phyloP scores from a whole-genome alignment of 2,329 filamentous ascomycete species.

The Cladosporium sp. region DNA sequence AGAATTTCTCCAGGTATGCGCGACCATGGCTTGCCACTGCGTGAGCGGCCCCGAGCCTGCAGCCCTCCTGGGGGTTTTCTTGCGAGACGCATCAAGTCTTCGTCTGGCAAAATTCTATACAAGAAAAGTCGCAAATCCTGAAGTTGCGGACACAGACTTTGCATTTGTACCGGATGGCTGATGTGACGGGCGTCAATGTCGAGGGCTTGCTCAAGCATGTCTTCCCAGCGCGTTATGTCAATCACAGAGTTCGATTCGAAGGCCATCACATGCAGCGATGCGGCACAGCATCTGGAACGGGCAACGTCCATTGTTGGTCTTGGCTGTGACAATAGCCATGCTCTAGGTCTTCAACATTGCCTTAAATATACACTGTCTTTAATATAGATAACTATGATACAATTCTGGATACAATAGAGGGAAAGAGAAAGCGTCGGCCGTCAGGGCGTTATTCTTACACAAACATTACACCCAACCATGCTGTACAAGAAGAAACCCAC shows the following conservation, averaged over 20 bases:
- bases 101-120: constrained; percentile 1
- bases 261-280: background rate
- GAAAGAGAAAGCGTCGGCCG: background rate
- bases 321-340: background rate
- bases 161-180: background rate
- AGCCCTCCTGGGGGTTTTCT: background rate
- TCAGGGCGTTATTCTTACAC: background rate
- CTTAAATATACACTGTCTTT: background rate
- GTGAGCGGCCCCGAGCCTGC: background rate
- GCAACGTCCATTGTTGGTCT: background rate
- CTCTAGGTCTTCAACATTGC: background rate
- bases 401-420: background rate
- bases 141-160: constrained; percentile 16
- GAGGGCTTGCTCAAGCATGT: background rate
- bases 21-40: background rate
- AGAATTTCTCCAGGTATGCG: background rate
- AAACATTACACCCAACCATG: background rate
- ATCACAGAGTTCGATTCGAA: background rate
- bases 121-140: constrained; percentile 19
- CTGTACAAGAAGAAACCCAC: background rate
- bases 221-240: background rate
- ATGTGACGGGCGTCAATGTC: background rate
- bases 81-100: background rate
- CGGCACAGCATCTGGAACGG: background rate
- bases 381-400: background rate